Base-by-base conservation (phyloP, 1,284 basidiomycete genomes). In the Earliella scabrosa region DNA sequence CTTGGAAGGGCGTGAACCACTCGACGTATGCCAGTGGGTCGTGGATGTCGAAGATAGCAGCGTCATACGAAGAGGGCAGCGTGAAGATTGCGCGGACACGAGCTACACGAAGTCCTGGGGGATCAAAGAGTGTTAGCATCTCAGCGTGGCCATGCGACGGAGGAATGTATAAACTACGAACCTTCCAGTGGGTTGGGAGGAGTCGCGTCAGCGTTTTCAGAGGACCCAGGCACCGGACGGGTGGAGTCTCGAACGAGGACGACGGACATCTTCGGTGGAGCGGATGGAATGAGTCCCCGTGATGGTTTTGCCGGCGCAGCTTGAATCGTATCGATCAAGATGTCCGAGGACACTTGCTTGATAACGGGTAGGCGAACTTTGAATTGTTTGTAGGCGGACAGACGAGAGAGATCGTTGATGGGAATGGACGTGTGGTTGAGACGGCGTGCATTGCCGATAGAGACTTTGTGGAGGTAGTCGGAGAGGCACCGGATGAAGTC, bases 1-100 rank as follows among this genome's bases (percentile, higher is more conserved):
- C 38, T 5, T 24, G 48, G 23, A 65, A 54, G n/a, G 61, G 53
- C 7, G 60, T 63, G 54, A 66, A 68, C 66, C 66, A 68, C 39
- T 69, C 59, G 13, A 68, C 52, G 38, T 63, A 68, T 9, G 63
- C 65, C 6, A 64, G 48, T 2, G 59, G 56, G 13, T 52, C 35
- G 8, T 21, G 29, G 26, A 43, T 5, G 10, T n/a, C 35, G n/a
- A 34, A 8, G 26, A 36, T 13, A 13, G 13, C 2, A 14, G n/a
- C 24, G 29, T 48, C 20, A 50, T 34, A 4, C 26, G 21, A 7
- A 52, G 40, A 0, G 32, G 48, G 35, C n/a, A 36, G 35, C 10
- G 23, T 23, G 41, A 65, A 63, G 6, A 60, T 52, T 8, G 50
- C 56, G 16, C 53, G 50, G 2, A 66, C 59, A 27, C 53, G 63